Conservation (phyloP, 805 yeast genomes). For the Nakazawaea anatomiae region DNA sequence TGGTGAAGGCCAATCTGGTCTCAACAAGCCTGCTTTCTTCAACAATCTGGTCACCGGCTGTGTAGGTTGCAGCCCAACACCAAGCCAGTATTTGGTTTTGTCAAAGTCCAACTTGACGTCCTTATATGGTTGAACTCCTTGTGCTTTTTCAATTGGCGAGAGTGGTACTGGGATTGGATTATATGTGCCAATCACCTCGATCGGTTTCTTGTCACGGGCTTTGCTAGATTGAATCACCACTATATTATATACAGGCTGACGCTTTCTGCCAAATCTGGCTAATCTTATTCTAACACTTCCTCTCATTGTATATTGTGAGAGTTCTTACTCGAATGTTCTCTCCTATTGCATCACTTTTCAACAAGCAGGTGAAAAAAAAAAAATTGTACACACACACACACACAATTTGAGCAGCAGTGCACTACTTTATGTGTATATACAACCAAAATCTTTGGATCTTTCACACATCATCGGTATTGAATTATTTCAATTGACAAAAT, state of each 20-base stretch:
- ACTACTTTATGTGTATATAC: too few species aligned
- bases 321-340: not conserved
- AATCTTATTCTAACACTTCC: slow-evolving; percentile 83
- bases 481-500: too few species aligned
- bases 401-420: too few species aligned
- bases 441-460: too few species aligned
- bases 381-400: too few species aligned
- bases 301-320: slow-evolving; percentile 31
- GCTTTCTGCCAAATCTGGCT: slow-evolving; percentile 88
- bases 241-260: slow-evolving; percentile 85
- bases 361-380: too few species aligned
- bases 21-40: slow-evolving; percentile 69
- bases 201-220: slow-evolving; percentile 85
- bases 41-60: slow-evolving; percentile 73
- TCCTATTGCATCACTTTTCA: not conserved
- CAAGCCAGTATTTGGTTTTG: slow-evolving; percentile 92
- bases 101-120: slow-evolving; percentile 81
- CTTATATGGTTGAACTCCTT: slow-evolving; percentile 57
- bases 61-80: slow-evolving; percentile 95
- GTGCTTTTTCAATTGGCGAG: slow-evolving; percentile 51
- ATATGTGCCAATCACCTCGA: slow-evolving; percentile 93
- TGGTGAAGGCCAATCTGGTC: slow-evolving; percentile 55
- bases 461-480: too few species aligned
- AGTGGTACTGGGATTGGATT: slow-evolving; percentile 75
- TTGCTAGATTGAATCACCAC: slow-evolving; percentile 73